phyloP scores from a whole-genome alignment of 108 stramenopile species.

The Skeletonema costatum region DNA sequence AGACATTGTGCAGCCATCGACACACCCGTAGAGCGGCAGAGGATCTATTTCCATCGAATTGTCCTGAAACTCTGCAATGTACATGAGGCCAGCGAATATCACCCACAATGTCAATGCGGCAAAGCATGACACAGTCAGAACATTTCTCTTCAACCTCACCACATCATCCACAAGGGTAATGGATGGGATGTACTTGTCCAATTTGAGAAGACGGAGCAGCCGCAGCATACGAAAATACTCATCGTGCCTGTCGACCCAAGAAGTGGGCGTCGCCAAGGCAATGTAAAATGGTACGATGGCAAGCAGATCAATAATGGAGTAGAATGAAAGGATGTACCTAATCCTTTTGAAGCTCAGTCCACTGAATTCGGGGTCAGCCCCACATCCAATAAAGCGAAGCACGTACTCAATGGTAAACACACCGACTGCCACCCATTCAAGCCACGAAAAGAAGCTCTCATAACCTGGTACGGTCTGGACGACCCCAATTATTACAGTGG shows the following conservation, averaged over 20 bases:
- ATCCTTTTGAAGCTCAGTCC: slow-evolving; percentile 44
- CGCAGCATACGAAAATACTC: slow-evolving; percentile 89
- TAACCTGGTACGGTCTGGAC: slow-evolving; percentile 74
- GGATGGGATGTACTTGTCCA: slow-evolving; percentile 91
- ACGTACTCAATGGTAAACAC: slow-evolving; percentile 92
- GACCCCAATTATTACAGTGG: slow-evolving; percentile 67
- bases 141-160: slow-evolving; percentile 71
- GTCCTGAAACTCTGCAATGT: slow-evolving; percentile 81
- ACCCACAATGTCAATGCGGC: slow-evolving; percentile 84
- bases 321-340: slow-evolving; percentile 78
- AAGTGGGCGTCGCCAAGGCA: slow-evolving; percentile 57
- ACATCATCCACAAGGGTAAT: slow-evolving; percentile 90
- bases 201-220: slow-evolving; percentile 83
- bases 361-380: slow-evolving; percentile 75
- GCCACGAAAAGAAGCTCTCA: slow-evolving; percentile 52
- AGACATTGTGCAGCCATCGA: slow-evolving; percentile 68
- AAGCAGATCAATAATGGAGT: slow-evolving; percentile 85
- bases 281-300: slow-evolving; percentile 89
- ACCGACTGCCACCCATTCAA: slow-evolving; percentile 79
- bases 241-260: slow-evolving; percentile 81
- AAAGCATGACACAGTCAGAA: slow-evolving; percentile 68
- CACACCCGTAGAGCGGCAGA: slow-evolving; percentile 74
- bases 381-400: slow-evolving; percentile 72
- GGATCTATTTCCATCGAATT: slow-evolving; percentile 65
- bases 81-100: slow-evolving; percentile 78